Evolutionary conservation across 371 early-diverging fungal genomes (phyloP).

Genomic region (Rhizopus microsporus): DNA sequence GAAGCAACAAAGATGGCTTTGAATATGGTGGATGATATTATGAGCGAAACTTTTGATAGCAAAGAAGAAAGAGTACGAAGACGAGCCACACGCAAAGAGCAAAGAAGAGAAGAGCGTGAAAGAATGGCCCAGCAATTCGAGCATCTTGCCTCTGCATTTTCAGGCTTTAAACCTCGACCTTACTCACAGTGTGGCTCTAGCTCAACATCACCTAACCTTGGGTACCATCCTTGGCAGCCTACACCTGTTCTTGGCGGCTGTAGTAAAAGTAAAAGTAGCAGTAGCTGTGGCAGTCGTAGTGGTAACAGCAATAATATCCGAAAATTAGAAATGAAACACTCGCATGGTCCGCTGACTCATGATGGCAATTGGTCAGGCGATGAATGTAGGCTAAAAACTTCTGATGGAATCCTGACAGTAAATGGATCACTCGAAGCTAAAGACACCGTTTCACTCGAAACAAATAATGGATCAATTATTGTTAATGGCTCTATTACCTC

Average conservation of each 20-base stretch:
- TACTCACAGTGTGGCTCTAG: no score
- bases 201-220: no score
- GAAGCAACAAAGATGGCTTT: background rate
- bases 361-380: constrained; percentile 21
- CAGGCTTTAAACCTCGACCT: background rate
- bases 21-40: constrained; percentile 2
- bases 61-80: constrained; percentile 1
- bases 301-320: background rate
- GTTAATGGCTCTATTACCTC: constrained; percentile 3
- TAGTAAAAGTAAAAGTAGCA: background rate
- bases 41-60: background rate
- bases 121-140: background rate
- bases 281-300: background rate
- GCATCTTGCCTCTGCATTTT: background rate
- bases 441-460: constrained; percentile 1
- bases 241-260: no score
- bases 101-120: constrained; percentile 3
- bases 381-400: constrained; percentile 11
- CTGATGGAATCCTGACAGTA: constrained; percentile 9
- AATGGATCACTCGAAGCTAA: constrained; percentile 13
- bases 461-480: constrained; percentile 7
- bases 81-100: background rate
- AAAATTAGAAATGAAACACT: constrained; percentile 5
- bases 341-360: constrained; percentile 1
- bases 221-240: no score